A percentile compares a stretch with the other conserved stretches of the same genome.
These are phyloP conservation scores for Zymoseptoria brevis DNA, from an alignment of 2,329 filamentous ascomycete genomes.

Conservation along the genomic window DNA sequence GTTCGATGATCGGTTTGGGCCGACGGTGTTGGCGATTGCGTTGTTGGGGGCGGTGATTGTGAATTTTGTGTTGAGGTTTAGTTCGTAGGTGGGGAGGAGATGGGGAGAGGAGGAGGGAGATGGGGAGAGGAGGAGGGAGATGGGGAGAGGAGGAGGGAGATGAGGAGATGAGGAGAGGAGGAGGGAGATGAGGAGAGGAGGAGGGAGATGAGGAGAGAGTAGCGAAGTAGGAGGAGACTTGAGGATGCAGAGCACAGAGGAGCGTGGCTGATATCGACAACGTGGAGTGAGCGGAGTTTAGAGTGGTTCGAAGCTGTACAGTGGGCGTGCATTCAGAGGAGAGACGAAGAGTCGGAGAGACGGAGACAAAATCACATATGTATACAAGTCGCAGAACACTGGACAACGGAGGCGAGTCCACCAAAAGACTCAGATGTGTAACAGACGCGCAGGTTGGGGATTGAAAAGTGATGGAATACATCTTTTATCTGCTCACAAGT, in stretches of 20 bases:
- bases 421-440: neutral
- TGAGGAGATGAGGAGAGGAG: neutral
- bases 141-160: neutral
- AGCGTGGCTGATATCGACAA: neutral
- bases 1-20: slow-evolving; percentile 93
- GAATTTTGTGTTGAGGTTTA: slow-evolving; percentile 81
- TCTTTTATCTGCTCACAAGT: neutral
- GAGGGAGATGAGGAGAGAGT: too few relatives aligned
- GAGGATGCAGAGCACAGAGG: too few relatives aligned
- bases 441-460: neutral
- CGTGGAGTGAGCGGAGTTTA: neutral
- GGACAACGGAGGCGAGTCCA: neutral
- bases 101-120: neutral
- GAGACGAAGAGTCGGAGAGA: neutral
- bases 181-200: neutral
- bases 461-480: neutral
- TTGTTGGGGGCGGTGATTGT: slow-evolving; percentile 84
- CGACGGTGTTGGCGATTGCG: slow-evolving; percentile 80
- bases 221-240: too few relatives aligned
- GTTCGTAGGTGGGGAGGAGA: slow-evolving; percentile 5
- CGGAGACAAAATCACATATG: neutral
- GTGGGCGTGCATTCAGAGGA: neutral
- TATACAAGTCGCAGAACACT: neutral
- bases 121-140: neutral
- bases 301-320: neutral